phyloP scores from a whole-genome alignment of 495 filamentous ascomycete species.

The Melanomma pulvis-pyrius region DNA sequence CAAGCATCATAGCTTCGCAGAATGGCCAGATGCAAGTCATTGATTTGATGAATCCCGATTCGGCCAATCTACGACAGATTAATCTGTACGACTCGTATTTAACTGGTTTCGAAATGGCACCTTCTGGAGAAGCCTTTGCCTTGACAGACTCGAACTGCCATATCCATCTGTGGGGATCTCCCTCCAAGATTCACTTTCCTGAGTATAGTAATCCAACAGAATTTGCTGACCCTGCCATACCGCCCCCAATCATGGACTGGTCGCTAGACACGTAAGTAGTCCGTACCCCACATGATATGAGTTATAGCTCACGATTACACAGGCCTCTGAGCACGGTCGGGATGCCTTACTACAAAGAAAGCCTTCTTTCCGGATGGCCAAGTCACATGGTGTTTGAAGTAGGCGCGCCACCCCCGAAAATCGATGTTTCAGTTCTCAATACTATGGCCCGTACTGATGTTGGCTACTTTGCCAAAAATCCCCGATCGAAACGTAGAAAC shows the following conservation, averaged over 20 bases:
- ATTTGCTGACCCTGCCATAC: constrained; percentile 65
- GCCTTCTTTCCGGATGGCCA: constrained; percentile 86
- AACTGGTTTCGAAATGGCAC: constrained; percentile 78
- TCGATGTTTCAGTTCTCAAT: constrained; percentile 73
- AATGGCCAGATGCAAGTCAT: constrained; percentile 91
- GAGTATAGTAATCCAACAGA: constrained; percentile 80
- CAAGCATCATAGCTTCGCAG: constrained; percentile 86
- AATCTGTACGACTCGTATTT: constrained; percentile 69
- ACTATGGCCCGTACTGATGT: constrained; percentile 69
- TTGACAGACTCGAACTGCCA: constrained; percentile 76
- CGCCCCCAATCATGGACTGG: constrained; percentile 63
- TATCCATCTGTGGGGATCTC: constrained; percentile 90
- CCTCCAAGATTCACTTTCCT: constrained; percentile 83
- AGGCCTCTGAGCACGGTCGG: constrained; percentile 83
- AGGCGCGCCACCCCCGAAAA: constrained; percentile 74
- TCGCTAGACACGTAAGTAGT: constrained; percentile 65
- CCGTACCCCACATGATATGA: background rate
- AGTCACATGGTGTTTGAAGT: constrained; percentile 78
- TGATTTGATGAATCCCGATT: constrained; percentile 91
- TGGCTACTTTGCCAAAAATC: constrained; percentile 75
- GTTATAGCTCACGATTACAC: background rate
- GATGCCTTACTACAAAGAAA: constrained; percentile 90
- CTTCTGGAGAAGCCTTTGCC: constrained; percentile 85
- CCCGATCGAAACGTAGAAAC: constrained; percentile 71
- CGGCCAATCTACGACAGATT: constrained; percentile 84